These are phyloP conservation scores for Lenzites betulinus DNA, from an alignment of 768 basidiomycete species.

Conservation along the genomic window DNA sequence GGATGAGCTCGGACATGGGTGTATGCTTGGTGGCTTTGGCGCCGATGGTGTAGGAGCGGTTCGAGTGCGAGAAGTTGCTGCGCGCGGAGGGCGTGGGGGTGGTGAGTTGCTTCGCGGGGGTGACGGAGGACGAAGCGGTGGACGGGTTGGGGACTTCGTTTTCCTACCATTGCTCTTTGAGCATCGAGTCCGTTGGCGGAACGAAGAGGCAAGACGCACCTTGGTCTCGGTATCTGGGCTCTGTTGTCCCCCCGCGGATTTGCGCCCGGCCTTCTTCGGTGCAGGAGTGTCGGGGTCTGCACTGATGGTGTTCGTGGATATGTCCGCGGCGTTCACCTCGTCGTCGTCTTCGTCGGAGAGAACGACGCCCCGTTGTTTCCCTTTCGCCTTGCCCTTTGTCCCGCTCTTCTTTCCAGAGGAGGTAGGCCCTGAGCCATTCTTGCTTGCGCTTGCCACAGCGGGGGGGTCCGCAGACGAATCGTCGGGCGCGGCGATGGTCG, in stretches of 20 bases:
- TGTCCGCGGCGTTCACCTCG: constrained; percentile 10
- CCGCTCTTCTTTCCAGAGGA: neutral
- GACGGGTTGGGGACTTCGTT: constrained; percentile 10
- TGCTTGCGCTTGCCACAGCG: too few species aligned
- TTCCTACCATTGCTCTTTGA: neutral
- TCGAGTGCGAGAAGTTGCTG: constrained; percentile 5
- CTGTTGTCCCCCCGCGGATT: constrained; percentile 2
- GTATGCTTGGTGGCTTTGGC: constrained; percentile 51
- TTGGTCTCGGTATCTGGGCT: constrained; percentile 11
- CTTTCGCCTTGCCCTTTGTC: constrained; percentile 8
- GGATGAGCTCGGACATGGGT: constrained; percentile 77
- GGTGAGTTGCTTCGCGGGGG: constrained; percentile 6
- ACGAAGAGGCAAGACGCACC: constrained; percentile 5
- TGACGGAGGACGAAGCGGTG: neutral
- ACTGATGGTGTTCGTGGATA: constrained; percentile 9
- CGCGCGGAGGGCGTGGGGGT: constrained; percentile 4
- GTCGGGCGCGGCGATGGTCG: neutral
- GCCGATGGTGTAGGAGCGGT: constrained; percentile 44
- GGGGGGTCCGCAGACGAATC: neutral
- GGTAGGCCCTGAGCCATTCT: too few species aligned
- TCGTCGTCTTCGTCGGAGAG: constrained; percentile 25
- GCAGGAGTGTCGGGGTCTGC: constrained; percentile 11
- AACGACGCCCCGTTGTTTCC: constrained; percentile 26
- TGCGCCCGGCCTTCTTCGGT: constrained; percentile 17
- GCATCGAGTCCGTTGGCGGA: neutral